phyloP scores from a whole-genome alignment of 306 rosid genomes.

The Echinosophora koreensis region DNA sequence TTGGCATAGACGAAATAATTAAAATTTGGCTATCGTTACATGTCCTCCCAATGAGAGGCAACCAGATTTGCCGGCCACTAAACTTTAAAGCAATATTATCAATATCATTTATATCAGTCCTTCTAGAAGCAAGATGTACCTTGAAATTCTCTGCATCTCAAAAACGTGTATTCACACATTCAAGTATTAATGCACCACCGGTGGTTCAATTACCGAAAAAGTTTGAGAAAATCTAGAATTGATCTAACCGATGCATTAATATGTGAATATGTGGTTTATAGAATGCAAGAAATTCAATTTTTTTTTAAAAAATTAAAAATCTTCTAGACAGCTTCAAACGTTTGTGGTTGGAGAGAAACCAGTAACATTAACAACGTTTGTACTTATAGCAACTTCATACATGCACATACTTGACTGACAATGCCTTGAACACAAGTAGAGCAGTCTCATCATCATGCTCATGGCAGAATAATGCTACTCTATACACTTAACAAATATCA shows the following conservation, averaged over 20 bases:
- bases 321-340: neutral
- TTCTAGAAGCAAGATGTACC: too few relatives aligned
- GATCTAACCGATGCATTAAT: too few relatives aligned
- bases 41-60: neutral
- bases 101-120: neutral
- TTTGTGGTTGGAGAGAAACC: neutral
- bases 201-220: too few relatives aligned
- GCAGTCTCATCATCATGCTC: neutral
- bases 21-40: neutral
- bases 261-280: too few relatives aligned
- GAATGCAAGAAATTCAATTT: too few relatives aligned
- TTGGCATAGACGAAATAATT: neutral
- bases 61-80: neutral
- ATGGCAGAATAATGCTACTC: too few relatives aligned
- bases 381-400: neutral
- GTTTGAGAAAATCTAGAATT: too few relatives aligned
- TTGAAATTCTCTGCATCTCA: too few relatives aligned
- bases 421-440: neutral
- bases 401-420: neutral
- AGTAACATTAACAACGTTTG: conserved; percentile 5
- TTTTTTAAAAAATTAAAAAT: too few relatives aligned
- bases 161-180: too few relatives aligned
- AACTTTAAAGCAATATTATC: neutral
- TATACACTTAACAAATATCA: too few relatives aligned
- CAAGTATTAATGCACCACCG: too few relatives aligned